Conservation (phyloP, 371 early-diverging fungal genomes). For the Lichtheimia ornata region DNA sequence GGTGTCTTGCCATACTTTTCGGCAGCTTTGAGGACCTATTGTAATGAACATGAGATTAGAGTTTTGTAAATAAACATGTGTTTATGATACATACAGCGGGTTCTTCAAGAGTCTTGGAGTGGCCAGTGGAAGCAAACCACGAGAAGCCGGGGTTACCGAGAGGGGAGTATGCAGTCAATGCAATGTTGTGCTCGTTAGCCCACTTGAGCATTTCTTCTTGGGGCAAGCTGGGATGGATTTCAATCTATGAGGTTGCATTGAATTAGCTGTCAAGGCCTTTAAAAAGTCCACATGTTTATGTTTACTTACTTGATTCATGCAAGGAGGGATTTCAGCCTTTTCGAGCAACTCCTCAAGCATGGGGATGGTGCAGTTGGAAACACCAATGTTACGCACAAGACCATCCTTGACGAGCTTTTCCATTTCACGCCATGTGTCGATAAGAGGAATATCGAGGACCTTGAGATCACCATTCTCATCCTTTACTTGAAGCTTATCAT, state of each 20-base stretch:
- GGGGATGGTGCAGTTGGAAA: conserved; percentile 66
- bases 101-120: conserved; percentile 69
- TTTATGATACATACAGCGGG: conserved; percentile 53
- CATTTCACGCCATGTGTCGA: conserved; percentile 79
- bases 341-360: conserved; percentile 71
- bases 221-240: conserved; percentile 59
- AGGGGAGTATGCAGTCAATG: conserved; percentile 51
- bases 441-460: conserved; percentile 46
- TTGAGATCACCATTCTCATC: conserved; percentile 29
- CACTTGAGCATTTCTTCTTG: conserved; percentile 43
- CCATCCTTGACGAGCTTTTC: conserved; percentile 66
- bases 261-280: neutral
- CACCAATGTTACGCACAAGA: conserved; percentile 55
- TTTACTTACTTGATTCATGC: conserved; percentile 68
- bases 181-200: conserved; percentile 39
- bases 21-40: conserved; percentile 55
- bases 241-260: conserved; percentile 50
- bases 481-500: conserved; percentile 14
- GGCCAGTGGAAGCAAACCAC: conserved; percentile 7
- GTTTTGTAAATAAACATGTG: no score
- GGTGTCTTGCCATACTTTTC: conserved; percentile 68
- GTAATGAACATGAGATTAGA: neutral
- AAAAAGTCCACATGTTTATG: neutral
- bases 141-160: conserved; percentile 35
- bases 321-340: conserved; percentile 75